Conservation (phyloP, 2,329 filamentous ascomycete species). For the Colletotrichum coccodes region DNA sequence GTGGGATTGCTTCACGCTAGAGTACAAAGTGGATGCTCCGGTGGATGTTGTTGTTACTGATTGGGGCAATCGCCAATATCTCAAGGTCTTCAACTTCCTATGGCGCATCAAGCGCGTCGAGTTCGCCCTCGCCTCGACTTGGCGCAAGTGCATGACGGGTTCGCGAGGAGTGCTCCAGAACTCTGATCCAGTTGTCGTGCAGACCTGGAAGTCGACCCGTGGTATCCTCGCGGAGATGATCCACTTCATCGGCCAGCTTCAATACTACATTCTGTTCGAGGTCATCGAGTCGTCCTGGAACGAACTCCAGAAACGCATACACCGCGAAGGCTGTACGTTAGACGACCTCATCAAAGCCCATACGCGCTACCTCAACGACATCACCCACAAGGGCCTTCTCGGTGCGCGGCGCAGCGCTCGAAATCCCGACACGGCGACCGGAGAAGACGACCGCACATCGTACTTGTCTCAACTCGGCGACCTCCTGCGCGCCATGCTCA, state of each 20-base stretch:
- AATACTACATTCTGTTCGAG: conserved; percentile 99
- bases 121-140: conserved; percentile 89
- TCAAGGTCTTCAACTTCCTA: conserved; percentile 99
- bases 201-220: conserved; percentile 90
- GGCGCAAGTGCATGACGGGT: conserved; percentile 96
- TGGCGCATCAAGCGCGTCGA: conserved; percentile 99
- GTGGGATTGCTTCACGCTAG: conserved; percentile 98
- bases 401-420: conserved; percentile 71
- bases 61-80: conserved; percentile 94
- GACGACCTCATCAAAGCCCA: conserved; percentile 96
- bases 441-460: conserved; percentile 74
- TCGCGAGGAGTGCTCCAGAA: conserved; percentile 88
- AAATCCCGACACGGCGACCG: conserved; percentile 49
- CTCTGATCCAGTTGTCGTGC: conserved; percentile 72
- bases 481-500: conserved; percentile 91
- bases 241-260: conserved; percentile 95
- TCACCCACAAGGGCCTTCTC: conserved; percentile 94
- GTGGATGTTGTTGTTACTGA: conserved; percentile 97
- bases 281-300: conserved; percentile 98
- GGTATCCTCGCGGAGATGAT: conserved; percentile 97
- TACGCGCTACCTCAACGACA: conserved; percentile 88
- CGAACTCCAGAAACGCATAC: conserved; percentile 84
- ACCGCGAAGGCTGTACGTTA: conserved; percentile 86
- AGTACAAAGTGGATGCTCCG: conserved; percentile 97
- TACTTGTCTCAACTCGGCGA: conserved; percentile 94